Evolutionary conservation across 768 basidiomycete species (phyloP), one percentile per base, ranked within the genome.

Genomic region (Infundibulicybe gibba): DNA sequence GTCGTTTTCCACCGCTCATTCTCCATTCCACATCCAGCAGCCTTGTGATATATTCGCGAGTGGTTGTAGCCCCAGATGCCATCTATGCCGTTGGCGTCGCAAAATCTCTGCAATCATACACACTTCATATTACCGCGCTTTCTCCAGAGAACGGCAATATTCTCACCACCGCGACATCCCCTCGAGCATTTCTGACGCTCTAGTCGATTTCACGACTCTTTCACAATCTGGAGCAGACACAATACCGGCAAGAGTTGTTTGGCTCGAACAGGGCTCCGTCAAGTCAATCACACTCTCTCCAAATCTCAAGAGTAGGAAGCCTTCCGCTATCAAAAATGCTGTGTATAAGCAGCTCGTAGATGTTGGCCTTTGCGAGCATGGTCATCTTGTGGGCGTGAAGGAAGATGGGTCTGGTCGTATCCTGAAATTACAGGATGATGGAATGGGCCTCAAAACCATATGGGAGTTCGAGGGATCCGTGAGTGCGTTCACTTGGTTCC

Each of bases 51-150:
- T 81, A 85, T 61, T 78, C 84, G 5, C 77, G 81, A 48, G 61
- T 95, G 9, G 61, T 81, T 6, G 52, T 75, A 0, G 81, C 83
- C 1, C 61, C 68, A 1, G 61, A 67, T 2, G 68, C 81, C 0
- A 55, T 93, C 32, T 93, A 80, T 53, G 68, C 71, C 6, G 57
- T 86, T 17, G 83, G 81, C 2, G 59, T 80, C 21, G 65, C 75
- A 5, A 77, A 75, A 49, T 75, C 75, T 0, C 61, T 72, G 49
- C 57, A 71, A 1, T 70, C 83, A 0, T 81, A 83, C 55, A 84
- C 83, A 12, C 65, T 95, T 1, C 82, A 87, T 47, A 70, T 88
- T 51, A 77, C 81, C 16, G 70, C 82, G 1, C 66, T 94, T 6
- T 72, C 80, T 41, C 57, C 81, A 0, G 44, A 61, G 2, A 79